These are phyloP conservation scores for Aspergillus costaricaensis DNA, from an alignment of 2,329 filamentous ascomycete genomes.

Conservation along the genomic window DNA sequence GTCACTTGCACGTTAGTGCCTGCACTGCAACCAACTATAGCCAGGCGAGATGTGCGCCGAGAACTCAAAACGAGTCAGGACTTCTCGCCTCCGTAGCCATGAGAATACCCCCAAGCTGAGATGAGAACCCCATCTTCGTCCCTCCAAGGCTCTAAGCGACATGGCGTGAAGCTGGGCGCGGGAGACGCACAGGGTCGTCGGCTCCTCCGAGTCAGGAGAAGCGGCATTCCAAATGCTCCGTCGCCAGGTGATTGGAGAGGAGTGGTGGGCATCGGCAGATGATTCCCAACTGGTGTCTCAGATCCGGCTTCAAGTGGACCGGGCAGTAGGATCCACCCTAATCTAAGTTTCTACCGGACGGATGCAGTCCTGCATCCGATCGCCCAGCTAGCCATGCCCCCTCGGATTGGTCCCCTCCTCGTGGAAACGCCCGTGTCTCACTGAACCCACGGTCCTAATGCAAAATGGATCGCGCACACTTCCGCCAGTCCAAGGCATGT, in stretches of 20 bases:
- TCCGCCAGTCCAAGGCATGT: not conserved
- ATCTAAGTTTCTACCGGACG: not conserved
- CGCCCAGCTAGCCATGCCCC: not conserved
- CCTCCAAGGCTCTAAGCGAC: not conserved
- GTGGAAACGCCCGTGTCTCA: not conserved
- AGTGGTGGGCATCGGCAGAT: not conserved
- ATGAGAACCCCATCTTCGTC: not conserved
- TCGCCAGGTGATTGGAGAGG: not conserved
- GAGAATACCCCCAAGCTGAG: no score
- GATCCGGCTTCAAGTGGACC: not conserved
- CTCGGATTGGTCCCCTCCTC: not conserved
- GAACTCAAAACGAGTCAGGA: no score
- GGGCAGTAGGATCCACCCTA: no score
- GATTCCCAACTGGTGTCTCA: not conserved
- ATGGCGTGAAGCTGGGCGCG: not conserved
- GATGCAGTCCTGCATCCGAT: not conserved
- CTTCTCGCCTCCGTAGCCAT: no score
- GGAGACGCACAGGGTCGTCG: constrained; percentile 1
- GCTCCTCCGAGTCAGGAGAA: not conserved
- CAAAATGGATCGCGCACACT: not conserved
- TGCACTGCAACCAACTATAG: not conserved
- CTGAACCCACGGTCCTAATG: not conserved
- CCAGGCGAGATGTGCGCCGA: not conserved
- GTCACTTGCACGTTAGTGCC: not conserved
- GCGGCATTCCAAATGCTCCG: not conserved